These are phyloP conservation scores for Leonotis leonurus DNA, from an alignment of 257 asterid species.

Conservation along the genomic window DNA sequence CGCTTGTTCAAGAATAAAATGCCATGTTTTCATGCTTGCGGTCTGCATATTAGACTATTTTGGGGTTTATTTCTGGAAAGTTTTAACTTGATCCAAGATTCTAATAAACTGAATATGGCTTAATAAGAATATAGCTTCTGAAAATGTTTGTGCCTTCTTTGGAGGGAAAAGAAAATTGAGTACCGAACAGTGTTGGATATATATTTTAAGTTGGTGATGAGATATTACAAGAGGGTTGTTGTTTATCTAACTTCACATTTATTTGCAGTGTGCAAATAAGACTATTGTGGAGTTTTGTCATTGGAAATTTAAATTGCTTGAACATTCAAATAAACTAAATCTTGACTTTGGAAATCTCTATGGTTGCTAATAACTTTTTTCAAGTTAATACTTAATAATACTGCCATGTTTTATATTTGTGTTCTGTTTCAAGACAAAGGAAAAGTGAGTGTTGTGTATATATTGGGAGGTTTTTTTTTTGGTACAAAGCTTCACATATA, in stretches of 20 bases:
- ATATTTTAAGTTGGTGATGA: neutral
- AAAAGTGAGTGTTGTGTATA: too few species aligned
- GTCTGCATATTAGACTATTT: neutral
- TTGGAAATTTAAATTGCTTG: too few species aligned
- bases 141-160: neutral
- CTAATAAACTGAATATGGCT: neutral
- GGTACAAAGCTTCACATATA: too few species aligned
- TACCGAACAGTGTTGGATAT: neutral
- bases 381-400: too few species aligned
- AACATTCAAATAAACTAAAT: too few species aligned
- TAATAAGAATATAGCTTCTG: neutral
- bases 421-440: too few species aligned
- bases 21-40: slow-evolving; percentile 7
- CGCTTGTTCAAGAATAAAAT: neutral
- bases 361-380: too few species aligned
- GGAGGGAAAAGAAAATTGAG: neutral
- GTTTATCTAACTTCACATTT: neutral
- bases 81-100: slow-evolving; percentile 7
- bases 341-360: too few species aligned
- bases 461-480: too few species aligned
- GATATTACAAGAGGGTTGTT: neutral
- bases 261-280: too few species aligned
- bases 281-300: too few species aligned
- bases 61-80: neutral
- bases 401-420: too few species aligned